These are phyloP conservation scores for Phaeophleospora eucalypticola DNA, from an alignment of 2,329 filamentous ascomycete species.

Conservation along the genomic window DNA sequence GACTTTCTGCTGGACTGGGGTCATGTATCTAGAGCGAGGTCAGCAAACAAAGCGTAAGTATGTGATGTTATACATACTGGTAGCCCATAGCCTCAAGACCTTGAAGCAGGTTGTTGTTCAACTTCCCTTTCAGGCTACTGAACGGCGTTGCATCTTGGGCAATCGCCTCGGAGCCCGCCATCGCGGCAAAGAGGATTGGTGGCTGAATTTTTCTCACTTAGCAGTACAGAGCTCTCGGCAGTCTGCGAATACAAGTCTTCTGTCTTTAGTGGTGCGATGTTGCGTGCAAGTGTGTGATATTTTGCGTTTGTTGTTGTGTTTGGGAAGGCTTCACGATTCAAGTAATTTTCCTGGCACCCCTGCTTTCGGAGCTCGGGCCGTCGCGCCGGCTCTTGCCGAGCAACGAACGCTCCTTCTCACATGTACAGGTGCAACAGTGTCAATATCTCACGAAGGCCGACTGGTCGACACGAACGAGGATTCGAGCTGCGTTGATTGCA, in stretches of 20 bases:
- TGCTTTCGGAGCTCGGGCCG: neutral
- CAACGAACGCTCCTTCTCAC: no score
- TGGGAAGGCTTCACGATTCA: neutral
- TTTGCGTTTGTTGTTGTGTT: neutral
- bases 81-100: conserved; percentile 21
- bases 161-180: conserved; percentile 9
- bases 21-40: conserved; percentile 47
- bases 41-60: conserved; percentile 9
- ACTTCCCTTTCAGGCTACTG: conserved; percentile 22
- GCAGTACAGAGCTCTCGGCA: neutral
- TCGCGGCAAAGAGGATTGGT: neutral
- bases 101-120: conserved; percentile 21
- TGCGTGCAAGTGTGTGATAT: neutral
- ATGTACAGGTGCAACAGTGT: no score
- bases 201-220: neutral
- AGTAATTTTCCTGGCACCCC: neutral
- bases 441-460: no score
- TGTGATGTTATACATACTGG: conserved; percentile 17
- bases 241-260: no score
- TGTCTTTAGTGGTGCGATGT: neutral
- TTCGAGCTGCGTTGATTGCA: no score
- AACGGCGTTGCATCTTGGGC: conserved; percentile 18
- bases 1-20: conserved; percentile 53
- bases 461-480: no score
- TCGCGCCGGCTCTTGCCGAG: neutral